Percentiles rank a stretch among this genome's conserved stretches.
phyloP scores from a whole-genome alignment of 345 rosid species.

The Excoecaria agallocha region DNA sequence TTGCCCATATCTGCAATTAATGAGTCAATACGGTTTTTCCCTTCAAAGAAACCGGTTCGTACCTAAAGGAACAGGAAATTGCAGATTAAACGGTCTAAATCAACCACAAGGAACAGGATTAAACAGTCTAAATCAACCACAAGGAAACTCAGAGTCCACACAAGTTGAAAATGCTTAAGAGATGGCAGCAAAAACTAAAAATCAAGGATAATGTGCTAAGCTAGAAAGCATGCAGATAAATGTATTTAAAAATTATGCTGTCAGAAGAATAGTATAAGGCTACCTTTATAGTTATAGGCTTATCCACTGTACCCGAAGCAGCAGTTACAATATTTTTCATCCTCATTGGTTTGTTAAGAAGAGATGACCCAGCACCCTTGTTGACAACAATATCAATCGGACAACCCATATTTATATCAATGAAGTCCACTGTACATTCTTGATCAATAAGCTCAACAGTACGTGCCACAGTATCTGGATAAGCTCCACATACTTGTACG shows the following conservation, averaged over 20 bases:
- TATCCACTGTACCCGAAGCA: slow-evolving; percentile 68
- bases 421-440: slow-evolving; percentile 79
- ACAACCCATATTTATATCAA: slow-evolving; percentile 98
- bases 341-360: slow-evolving; percentile 72
- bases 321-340: slow-evolving; percentile 74
- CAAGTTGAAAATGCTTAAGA: not conserved
- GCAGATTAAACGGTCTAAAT: not conserved
- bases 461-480: slow-evolving; percentile 63
- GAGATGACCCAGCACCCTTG: slow-evolving; percentile 95
- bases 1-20: slow-evolving; percentile 62
- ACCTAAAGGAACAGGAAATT: slow-evolving; percentile 47
- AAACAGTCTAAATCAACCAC: not conserved
- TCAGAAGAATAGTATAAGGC: not conserved
- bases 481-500: slow-evolving; percentile 89
- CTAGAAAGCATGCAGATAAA: not conserved
- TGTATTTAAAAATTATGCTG: not conserved
- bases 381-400: slow-evolving; percentile 86
- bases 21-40: slow-evolving; percentile 74
- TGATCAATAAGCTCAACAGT: slow-evolving; percentile 77
- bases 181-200: not conserved
- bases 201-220: not conserved
- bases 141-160: too few species aligned
- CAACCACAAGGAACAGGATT: slow-evolving; percentile 1
- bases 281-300: slow-evolving; percentile 88
- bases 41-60: slow-evolving; percentile 76